Base-by-base conservation (phyloP, 805 yeast species). In the Yamadazyma olivae region DNA sequence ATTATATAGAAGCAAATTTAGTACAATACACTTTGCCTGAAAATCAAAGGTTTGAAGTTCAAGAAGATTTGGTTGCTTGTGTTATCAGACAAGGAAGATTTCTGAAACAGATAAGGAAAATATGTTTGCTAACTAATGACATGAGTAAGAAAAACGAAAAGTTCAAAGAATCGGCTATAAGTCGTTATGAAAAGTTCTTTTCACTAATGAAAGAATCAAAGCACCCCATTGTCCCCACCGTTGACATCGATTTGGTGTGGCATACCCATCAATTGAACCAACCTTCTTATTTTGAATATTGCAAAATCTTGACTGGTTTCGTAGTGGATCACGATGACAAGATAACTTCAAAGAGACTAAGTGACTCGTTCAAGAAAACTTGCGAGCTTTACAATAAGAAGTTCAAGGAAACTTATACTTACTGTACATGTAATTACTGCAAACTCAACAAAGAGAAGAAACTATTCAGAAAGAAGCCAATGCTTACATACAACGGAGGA, bases 31-130 rank as follows among this genome's bases (percentile, higher is more conserved):
- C 38, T 2, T 8, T 35, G 7, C 33, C 29, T 5, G 14, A 18
- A 5, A 14, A 16, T 17, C 8, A 17, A 2, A 27, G 26, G n/a
- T n/a, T 86, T 32, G 74, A 71, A 5, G 17, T 35, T 8, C 19
- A 23, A 9, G 30, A 23, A 30, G 59, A 57, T 33, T 45, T 57
- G 29, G 61, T 56, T 10, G 56, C 56, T 4, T 49, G 49, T 37
- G 53, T 54, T 6, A 6, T 44, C 7, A 30, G 56, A 23, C 60
- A 55, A 35, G 53, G 43, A 26, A 29, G 48, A 27, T 57, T 55
- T 31, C 7, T 20, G 7, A 20, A 20, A 10, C 7, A 10, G 7
- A 20, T 20, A 7, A 20, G 10, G 23, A 10, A 20, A 7, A 7
- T 20, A 20, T 20, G 7, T 20, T 20, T 20, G 23, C 7, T 7